phyloP scores from a whole-genome alignment of 352 stramenopile genomes.

The Globisporangium heterothallicum region DNA sequence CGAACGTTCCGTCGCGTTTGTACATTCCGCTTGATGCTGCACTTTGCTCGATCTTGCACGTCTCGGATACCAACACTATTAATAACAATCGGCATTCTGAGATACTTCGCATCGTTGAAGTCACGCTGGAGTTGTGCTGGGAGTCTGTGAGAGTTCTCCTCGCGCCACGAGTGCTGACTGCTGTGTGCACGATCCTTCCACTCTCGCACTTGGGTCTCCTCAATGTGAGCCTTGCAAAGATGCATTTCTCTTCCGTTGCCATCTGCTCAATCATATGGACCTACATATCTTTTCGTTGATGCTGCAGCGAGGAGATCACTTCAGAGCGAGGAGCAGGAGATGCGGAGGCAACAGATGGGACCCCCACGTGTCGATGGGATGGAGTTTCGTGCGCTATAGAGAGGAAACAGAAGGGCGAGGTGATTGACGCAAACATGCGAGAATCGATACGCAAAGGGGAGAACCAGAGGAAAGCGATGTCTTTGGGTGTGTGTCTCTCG shows the following conservation, averaged over 20 bases:
- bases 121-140: too few relatives aligned
- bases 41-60: too few relatives aligned
- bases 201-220: not conserved
- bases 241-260: not conserved
- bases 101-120: not conserved
- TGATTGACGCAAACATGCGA: not conserved
- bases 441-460: not conserved
- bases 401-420: not conserved
- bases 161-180: not conserved
- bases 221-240: not conserved
- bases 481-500: not conserved
- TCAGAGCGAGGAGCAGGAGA: not conserved
- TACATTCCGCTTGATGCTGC: too few relatives aligned
- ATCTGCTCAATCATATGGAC: not conserved
- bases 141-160: too few relatives aligned
- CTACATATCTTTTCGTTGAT: not conserved
- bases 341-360: not conserved
- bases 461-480: not conserved
- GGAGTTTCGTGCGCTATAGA: not conserved
- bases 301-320: not conserved
- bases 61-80: too few relatives aligned
- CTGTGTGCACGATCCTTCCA: not conserved
- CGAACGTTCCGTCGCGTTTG: conserved; percentile 30
- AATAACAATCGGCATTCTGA: too few relatives aligned
- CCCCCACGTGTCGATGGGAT: not conserved